Base-by-base conservation (phyloP, 2,329 filamentous ascomycete genomes). In the Aspergillus niger region DNA sequence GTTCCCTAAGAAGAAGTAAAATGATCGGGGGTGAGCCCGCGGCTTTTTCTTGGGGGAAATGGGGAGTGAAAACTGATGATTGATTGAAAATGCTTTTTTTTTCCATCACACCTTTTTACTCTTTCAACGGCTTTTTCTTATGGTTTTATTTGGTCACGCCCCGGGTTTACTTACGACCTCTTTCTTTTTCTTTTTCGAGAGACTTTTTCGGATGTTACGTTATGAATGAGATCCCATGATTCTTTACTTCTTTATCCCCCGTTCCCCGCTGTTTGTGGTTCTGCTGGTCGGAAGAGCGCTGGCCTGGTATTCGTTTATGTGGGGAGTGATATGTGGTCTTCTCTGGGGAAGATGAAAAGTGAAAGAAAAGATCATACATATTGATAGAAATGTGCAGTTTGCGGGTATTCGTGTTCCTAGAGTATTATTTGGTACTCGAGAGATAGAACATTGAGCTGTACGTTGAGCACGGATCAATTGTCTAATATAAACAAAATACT, bases 1-100 rank as follows among this genome's bases (percentile, higher is more conserved):
- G 81, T 91, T 95, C 77, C 83, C 87, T 66, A 92, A 91, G 85
- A 91, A 90, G 82, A 87, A 86, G 81, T 79, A 76, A 70, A 71
- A 57, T 55, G 44, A 60, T 48, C 55, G 64, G 66, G 68, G 63
- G 72, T 70, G 67, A 72, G 68, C 65, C 65, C 64, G 60, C 58
- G 63, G 52, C 66, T 63, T 65, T 64, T 69, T 69, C 66, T 61
- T 66, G 49, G 30, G 58, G 63, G 68, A 57, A 54, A 62, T 17
- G 26, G 26, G 8, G 63, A 57, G 59, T 51, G 39, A 57, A 54
- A 26, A 49, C 0, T 30, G 38, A 41, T 48, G n/a, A 55, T 55
- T 55, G 36, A 49, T 5, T 36, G 2, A 62, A 11, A 8, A 1
- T 32, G 32, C 55, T 57, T 55, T 44, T 57, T 55, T 44, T 52